Percentiles rank a stretch among this genome's conserved stretches.
phyloP scores from a whole-genome alignment of 805 yeast species.

The Starmerella sirachaensis region DNA sequence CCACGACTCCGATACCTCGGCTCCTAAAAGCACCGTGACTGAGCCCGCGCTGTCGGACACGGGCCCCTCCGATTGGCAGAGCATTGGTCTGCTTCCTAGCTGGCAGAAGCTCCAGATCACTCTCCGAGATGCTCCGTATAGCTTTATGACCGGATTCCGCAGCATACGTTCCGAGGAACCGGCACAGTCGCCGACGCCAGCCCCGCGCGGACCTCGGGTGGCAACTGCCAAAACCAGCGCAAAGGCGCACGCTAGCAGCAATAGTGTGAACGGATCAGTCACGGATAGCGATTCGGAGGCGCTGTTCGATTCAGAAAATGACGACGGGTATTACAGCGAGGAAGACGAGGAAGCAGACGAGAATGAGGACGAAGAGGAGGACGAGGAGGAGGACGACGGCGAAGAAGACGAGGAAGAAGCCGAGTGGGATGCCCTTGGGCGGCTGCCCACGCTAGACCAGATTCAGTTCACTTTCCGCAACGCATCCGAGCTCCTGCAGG shows the following conservation, averaged over 20 bases:
- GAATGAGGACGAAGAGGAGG: background rate
- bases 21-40: no score
- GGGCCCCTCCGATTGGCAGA: conserved; percentile 20
- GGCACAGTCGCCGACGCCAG: background rate
- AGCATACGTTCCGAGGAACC: conserved; percentile 1
- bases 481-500: conserved; percentile 14
- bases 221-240: background rate
- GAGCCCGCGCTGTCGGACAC: no score
- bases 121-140: conserved; percentile 14
- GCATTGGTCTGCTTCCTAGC: conserved; percentile 18
- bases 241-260: background rate
- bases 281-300: background rate
- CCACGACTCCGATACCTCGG: no score
- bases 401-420: conserved; percentile 9
- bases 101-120: conserved; percentile 17
- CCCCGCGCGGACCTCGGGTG: background rate
- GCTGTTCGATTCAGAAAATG: background rate
- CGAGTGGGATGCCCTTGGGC: conserved; percentile 18
- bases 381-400: conserved; percentile 4
- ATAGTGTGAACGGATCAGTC: background rate
- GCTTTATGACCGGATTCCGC: conserved; percentile 15
- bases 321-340: background rate
- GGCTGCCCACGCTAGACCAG: conserved; percentile 18
- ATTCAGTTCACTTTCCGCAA: conserved; percentile 17
- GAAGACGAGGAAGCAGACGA: conserved; percentile 7